Evolutionary conservation across 1,284 basidiomycete species (phyloP).

Genomic region (Ustilago loliicola): DNA sequence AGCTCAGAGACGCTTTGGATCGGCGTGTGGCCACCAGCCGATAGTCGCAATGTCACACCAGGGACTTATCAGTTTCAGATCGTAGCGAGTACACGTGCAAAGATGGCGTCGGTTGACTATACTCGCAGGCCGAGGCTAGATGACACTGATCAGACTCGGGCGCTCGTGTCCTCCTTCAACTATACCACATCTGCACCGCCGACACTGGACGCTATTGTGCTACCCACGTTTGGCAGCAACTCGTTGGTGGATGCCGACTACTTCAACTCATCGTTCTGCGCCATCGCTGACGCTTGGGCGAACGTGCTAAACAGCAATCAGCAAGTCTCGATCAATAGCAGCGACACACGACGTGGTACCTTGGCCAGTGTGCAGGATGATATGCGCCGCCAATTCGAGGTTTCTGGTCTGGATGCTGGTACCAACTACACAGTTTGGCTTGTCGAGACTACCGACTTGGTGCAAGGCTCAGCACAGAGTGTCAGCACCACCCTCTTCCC

Average conservation of each 20-base stretch:
- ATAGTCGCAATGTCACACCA: conserved; percentile 41
- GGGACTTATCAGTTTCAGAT: conserved; percentile 56
- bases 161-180: conserved; percentile 68
- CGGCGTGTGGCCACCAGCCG: conserved; percentile 61
- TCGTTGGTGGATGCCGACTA: conserved; percentile 59
- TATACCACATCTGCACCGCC: conserved; percentile 56
- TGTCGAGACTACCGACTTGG: conserved; percentile 51
- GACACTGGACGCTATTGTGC: conserved; percentile 59
- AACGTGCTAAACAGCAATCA: conserved; percentile 22
- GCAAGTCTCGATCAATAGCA: conserved; percentile 47
- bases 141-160: conserved; percentile 67
- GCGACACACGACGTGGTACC: conserved; percentile 57
- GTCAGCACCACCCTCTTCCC: conserved; percentile 52
- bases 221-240: conserved; percentile 55
- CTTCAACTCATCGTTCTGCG: conserved; percentile 69
- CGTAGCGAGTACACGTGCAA: conserved; percentile 42
- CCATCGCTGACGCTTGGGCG: conserved; percentile 56
- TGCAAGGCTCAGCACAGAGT: conserved; percentile 33
- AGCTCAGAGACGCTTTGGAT: conserved; percentile 59
- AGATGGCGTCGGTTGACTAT: conserved; percentile 53
- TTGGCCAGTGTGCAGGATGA: conserved; percentile 41
- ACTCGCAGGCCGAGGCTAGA: conserved; percentile 55
- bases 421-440: conserved; percentile 72
- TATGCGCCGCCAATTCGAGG: conserved; percentile 52
- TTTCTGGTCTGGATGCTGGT: conserved; percentile 57